A percentile compares a stretch with the other conserved stretches of the same genome.
These are phyloP conservation scores for Lichtheimia ramosa DNA, from an alignment of 371 early-diverging fungal genomes.

Conservation along the genomic window DNA sequence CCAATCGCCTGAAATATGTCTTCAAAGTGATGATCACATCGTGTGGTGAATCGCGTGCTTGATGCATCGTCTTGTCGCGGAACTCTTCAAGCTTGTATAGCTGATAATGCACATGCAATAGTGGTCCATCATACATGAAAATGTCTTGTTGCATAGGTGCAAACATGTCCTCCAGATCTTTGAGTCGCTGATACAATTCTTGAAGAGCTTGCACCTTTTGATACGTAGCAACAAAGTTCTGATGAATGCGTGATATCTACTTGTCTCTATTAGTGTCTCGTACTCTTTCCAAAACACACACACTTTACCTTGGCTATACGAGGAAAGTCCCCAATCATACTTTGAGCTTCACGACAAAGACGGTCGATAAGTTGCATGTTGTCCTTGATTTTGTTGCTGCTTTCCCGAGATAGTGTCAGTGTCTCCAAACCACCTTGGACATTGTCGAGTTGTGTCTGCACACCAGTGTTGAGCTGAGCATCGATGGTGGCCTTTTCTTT, in stretches of 20 bases:
- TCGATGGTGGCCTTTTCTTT: constrained; percentile 93
- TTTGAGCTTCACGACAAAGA: constrained; percentile 82
- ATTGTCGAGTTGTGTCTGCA: constrained; percentile 90
- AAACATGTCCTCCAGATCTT: constrained; percentile 69
- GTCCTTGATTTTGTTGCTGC: constrained; percentile 66
- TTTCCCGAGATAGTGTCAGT: constrained; percentile 63
- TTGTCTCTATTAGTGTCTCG: background rate
- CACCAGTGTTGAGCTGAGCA: constrained; percentile 92
- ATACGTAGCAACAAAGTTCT: constrained; percentile 89
- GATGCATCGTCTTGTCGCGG: constrained; percentile 78
- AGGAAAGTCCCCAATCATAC: constrained; percentile 83
- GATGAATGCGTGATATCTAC: constrained; percentile 86
- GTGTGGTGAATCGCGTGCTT: constrained; percentile 70
- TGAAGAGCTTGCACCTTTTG: constrained; percentile 83
- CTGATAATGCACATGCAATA: constrained; percentile 86
- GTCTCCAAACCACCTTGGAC: constrained; percentile 86
- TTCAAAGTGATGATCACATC: constrained; percentile 82
- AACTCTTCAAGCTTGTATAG: constrained; percentile 88
- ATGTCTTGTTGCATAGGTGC: constrained; percentile 67
- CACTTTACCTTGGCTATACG: constrained; percentile 80
- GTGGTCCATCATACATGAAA: constrained; percentile 66
- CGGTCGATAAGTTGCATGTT: constrained; percentile 82
- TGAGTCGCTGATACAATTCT: constrained; percentile 79
- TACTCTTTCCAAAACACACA: background rate
- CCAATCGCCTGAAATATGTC: constrained; percentile 81